Percentiles rank a stretch among this genome's conserved stretches.
phyloP scores from a whole-genome alignment of 768 basidiomycete genomes.

The Austroboletus festivus region DNA sequence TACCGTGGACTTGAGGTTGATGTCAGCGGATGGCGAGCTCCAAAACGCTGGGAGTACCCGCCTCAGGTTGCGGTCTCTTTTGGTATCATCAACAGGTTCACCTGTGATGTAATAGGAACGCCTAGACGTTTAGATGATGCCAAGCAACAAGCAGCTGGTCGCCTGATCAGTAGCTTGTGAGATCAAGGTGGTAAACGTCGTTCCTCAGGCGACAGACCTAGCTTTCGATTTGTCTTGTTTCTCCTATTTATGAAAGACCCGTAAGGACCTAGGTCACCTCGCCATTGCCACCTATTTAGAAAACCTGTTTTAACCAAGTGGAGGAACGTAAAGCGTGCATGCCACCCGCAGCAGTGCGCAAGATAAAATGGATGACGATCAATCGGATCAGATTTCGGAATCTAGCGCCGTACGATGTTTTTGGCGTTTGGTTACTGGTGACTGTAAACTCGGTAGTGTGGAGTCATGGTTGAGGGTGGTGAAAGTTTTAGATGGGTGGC shows the following conservation, averaged over 20 bases:
- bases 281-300: conserved; percentile 12
- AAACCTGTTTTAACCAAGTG: no score
- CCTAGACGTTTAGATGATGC: neutral
- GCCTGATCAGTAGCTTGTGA: conserved; percentile 10
- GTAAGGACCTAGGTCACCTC: conserved; percentile 27
- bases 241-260: neutral
- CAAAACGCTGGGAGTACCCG: neutral
- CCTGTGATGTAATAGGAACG: neutral
- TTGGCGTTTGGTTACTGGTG: no score
- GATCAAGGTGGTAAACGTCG: conserved; percentile 3
- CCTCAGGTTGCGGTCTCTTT: neutral
- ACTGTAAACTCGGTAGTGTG: no score
- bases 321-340: neutral
- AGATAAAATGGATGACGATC: conserved; percentile 5
- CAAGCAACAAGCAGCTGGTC: conserved; percentile 6
- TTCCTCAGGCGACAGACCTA: conserved; percentile 1
- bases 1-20: neutral
- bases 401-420: neutral
- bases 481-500: no score
- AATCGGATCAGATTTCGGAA: conserved; percentile 19
- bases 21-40: neutral
- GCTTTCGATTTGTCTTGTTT: neutral
- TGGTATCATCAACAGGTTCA: no score
- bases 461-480: no score
- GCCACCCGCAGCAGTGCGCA: neutral